Percentiles rank a stretch among this genome's conserved stretches.
These are phyloP conservation scores for Starmerella riodocensis DNA, from an alignment of 805 yeast species.

Conservation along the genomic window DNA sequence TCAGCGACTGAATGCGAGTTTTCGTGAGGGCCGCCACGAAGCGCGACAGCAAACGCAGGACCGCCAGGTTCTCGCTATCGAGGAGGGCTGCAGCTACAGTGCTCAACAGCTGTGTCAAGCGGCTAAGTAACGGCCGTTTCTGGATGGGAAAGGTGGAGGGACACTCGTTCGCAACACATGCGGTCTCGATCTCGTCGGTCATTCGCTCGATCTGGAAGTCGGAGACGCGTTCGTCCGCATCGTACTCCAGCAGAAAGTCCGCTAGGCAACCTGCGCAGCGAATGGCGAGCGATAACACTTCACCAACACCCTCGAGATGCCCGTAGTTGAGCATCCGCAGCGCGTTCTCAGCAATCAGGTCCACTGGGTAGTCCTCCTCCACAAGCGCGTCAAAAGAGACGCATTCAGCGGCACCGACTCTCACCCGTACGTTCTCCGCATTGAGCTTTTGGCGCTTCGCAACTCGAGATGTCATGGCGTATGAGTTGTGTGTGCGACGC, in stretches of 20 bases:
- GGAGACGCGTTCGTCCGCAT: no score
- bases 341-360: constrained; percentile 17
- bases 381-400: constrained; percentile 15
- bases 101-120: constrained; percentile 5
- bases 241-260: constrained; percentile 2
- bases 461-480: no score
- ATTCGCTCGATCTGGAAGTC: not conserved
- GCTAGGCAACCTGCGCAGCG: constrained; percentile 14
- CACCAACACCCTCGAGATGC: constrained; percentile 15
- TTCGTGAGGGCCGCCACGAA: constrained; percentile 6
- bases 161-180: constrained; percentile 3
- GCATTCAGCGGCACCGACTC: constrained; percentile 4
- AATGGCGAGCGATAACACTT: constrained; percentile 12
- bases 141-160: constrained; percentile 15
- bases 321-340: constrained; percentile 20
- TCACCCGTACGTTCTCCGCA: not conserved
- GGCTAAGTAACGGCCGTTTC: constrained; percentile 3
- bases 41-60: constrained; percentile 1
- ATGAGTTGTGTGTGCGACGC: no score
- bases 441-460: constrained; percentile 2
- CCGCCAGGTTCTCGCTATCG: constrained; percentile 7
- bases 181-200: constrained; percentile 6
- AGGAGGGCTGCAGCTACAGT: constrained; percentile 3
- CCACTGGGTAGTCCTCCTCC: constrained; percentile 15
- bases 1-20: constrained; percentile 14